phyloP scores from a whole-genome alignment of 108 stramenopile species.

The Conticribra guillardii region DNA sequence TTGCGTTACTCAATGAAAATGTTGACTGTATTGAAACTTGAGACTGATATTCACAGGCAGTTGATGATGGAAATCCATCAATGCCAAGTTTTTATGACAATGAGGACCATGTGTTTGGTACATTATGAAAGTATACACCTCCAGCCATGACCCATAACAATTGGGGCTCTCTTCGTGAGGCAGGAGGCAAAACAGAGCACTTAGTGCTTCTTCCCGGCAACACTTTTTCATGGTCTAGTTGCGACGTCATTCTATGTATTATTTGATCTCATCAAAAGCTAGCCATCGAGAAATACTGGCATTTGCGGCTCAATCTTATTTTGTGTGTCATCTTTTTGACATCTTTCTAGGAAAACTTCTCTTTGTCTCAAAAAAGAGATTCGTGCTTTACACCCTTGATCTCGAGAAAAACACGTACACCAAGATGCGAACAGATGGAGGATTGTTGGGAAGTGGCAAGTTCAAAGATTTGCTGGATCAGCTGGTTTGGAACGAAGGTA shows the following conservation, averaged over 20 bases:
- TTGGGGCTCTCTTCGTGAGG: conserved; percentile 34
- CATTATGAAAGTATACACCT: conserved; percentile 48
- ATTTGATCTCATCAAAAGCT: neutral
- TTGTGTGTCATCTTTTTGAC: neutral
- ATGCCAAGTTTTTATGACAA: conserved; percentile 47
- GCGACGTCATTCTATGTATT: neutral
- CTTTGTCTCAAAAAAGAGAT: conserved; percentile 52
- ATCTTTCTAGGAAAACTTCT: conserved; percentile 27
- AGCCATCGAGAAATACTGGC: too few relatives aligned
- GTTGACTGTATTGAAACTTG: too few relatives aligned
- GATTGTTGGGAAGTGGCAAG: conserved; percentile 23
- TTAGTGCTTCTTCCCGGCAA: conserved; percentile 28
- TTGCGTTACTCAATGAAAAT: too few relatives aligned
- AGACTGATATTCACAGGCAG: conserved; percentile 11
- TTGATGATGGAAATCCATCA: conserved; percentile 41
- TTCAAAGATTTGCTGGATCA: conserved; percentile 62
- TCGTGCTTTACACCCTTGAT: conserved; percentile 43
- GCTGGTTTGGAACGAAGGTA: conserved; percentile 33
- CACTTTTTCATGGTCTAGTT: conserved; percentile 44
- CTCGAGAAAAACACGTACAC: conserved; percentile 36
- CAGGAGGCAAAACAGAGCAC: conserved; percentile 38
- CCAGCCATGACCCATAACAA: conserved; percentile 16
- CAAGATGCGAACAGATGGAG: conserved; percentile 7
- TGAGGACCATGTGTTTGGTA: conserved; percentile 37
- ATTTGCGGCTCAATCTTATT: neutral